phyloP scores from a whole-genome alignment of 2,329 filamentous ascomycete genomes.

The Colletotrichum lupini region DNA sequence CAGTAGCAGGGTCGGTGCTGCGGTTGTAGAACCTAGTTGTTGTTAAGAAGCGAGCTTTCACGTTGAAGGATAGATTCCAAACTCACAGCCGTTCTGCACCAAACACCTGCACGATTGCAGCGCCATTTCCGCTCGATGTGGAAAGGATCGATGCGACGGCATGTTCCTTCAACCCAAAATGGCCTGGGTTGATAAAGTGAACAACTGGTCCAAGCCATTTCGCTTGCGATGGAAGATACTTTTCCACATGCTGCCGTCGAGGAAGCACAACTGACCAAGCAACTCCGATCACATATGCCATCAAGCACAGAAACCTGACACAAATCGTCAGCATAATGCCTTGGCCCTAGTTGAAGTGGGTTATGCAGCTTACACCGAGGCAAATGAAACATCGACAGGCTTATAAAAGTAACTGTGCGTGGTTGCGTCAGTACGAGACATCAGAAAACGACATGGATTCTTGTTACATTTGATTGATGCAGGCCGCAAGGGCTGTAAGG shows the following conservation, averaged over 20 bases:
- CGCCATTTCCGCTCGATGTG: conserved; percentile 32
- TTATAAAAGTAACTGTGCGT: conserved; percentile 32
- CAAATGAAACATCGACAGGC: conserved; percentile 29
- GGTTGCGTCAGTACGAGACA: background rate
- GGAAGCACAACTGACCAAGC: conserved; percentile 31
- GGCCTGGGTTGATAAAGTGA: conserved; percentile 32
- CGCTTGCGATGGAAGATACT: conserved; percentile 30
- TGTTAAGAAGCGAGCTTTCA: too few species aligned
- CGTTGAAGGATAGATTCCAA: too few species aligned
- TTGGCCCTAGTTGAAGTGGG: fast-evolving
- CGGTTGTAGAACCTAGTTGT: conserved; percentile 23
- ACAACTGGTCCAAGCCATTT: conserved; percentile 30
- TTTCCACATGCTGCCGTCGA: conserved; percentile 30
- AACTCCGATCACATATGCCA: conserved; percentile 33
- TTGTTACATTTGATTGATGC: conserved; percentile 32
- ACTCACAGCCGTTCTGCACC: conserved; percentile 29
- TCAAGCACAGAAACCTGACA: conserved; percentile 14
- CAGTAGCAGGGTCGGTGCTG: conserved; percentile 27
- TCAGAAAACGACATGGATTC: too few species aligned
- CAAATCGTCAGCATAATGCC: fast-evolving
- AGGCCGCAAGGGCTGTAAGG: conserved; percentile 28
- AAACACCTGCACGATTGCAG: conserved; percentile 30
- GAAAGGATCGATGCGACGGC: conserved; percentile 33
- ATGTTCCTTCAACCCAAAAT: conserved; percentile 33
- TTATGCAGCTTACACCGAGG: conserved; percentile 8